Evolutionary conservation across 2,329 filamentous ascomycete species (phyloP).

Genomic region (Ceratocystis colombiana): DNA sequence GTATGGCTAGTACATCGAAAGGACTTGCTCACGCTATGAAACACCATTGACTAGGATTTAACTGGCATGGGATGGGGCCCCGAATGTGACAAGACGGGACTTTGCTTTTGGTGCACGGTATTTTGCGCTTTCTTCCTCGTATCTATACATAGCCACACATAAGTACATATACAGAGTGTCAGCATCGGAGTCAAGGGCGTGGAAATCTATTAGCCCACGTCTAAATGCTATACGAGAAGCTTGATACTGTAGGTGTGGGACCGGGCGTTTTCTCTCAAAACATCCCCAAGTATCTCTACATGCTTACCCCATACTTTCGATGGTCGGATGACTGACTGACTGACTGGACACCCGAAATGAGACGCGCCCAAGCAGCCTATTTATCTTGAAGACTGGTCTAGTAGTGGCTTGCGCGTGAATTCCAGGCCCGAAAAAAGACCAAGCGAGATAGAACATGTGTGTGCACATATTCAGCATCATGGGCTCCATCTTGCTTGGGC

Average conservation of each 20-base stretch:
- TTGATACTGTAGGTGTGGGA: no score
- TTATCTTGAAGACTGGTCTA: no score
- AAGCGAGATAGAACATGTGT: no score
- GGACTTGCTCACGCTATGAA: background rate
- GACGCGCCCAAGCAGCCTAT: no score
- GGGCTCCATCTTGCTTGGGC: background rate
- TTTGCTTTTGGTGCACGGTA: slow-evolving; percentile 1
- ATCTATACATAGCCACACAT: background rate
- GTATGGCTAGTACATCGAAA: background rate
- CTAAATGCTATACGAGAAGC: no score
- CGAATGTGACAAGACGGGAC: background rate
- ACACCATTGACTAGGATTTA: background rate
- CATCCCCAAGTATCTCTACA: background rate
- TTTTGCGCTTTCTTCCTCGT: slow-evolving; percentile 3
- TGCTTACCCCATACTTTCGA: slow-evolving; percentile 1
- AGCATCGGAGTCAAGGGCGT: no score
- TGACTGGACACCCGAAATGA: no score
- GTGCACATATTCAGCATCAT: background rate
- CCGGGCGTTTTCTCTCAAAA: background rate
- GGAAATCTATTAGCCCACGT: no score
- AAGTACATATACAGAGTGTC: background rate
- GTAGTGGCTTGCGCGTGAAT: no score
- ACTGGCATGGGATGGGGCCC: background rate
- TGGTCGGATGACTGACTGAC: background rate
- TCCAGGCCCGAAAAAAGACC: no score